phyloP scores from a whole-genome alignment of 495 filamentous ascomycete species.

The Cercophora scortea region DNA sequence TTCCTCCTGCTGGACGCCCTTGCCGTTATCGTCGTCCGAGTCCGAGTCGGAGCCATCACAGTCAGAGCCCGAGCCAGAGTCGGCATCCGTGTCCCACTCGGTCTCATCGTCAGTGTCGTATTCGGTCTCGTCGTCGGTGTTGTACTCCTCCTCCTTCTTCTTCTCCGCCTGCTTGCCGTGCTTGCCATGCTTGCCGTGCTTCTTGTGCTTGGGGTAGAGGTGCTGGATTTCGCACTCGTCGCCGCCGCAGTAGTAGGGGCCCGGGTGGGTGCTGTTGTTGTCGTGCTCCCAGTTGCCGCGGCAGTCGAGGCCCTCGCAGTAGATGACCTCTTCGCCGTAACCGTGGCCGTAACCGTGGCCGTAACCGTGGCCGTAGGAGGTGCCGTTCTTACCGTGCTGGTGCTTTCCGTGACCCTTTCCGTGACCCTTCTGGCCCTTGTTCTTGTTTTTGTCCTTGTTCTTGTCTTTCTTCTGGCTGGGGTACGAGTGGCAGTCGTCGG shows the following conservation, averaged over 20 bases:
- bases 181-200: background rate
- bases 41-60: background rate
- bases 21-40: background rate
- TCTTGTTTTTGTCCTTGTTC: background rate
- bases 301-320: background rate
- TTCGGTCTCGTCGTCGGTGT: too few species aligned
- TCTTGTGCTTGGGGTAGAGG: background rate
- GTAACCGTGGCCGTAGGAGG: background rate
- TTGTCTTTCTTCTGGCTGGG: background rate
- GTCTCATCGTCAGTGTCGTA: background rate
- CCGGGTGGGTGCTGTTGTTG: background rate
- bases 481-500: too few species aligned
- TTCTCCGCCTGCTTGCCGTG: background rate
- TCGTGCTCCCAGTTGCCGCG: background rate
- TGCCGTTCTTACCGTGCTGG: background rate
- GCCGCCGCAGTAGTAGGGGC: background rate
- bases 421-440: background rate
- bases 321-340: background rate
- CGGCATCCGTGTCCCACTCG: background rate
- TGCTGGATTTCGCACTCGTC: background rate
- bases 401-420: background rate
- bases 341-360: background rate
- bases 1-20: background rate
- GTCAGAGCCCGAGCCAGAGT: background rate
- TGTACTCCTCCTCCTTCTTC: too few species aligned